These are phyloP conservation scores for Selaginella tamariscina DNA, from an alignment of 75 land plant species.

Conservation along the genomic window DNA sequence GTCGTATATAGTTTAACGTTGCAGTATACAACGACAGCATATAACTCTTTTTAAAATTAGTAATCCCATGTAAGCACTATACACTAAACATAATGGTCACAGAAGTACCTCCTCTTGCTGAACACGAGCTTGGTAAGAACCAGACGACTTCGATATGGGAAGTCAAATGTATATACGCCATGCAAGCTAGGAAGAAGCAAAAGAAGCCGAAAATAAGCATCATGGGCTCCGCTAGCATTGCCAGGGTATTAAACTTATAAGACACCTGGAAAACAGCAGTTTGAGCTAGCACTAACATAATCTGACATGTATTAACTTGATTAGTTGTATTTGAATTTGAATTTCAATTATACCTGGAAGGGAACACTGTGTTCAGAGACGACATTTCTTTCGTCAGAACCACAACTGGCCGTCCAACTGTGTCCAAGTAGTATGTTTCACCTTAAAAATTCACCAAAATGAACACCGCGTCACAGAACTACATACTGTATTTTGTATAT, in stretches of 20 bases:
- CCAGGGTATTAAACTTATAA: slow-evolving; percentile 66
- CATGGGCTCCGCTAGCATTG: slow-evolving; percentile 79
- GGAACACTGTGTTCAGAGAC: slow-evolving; percentile 58
- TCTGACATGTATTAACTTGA: background rate
- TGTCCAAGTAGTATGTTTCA: slow-evolving; percentile 79
- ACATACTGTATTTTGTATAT: background rate
- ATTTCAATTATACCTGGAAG: slow-evolving; percentile 53
- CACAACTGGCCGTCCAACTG: slow-evolving; percentile 67
- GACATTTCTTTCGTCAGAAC: slow-evolving; percentile 69
- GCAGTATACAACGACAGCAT: too few species aligned
- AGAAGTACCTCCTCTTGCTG: slow-evolving; percentile 94
- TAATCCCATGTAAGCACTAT: too few species aligned
- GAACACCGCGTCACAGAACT: background rate
- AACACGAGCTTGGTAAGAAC: slow-evolving; percentile 63
- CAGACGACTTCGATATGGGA: slow-evolving; percentile 75
- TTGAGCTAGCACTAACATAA: background rate
- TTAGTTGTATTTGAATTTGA: background rate
- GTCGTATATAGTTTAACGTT: too few species aligned
- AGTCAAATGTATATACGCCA: slow-evolving; percentile 61
- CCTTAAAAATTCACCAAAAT: slow-evolving; percentile 33
- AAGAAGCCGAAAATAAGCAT: slow-evolving; percentile 75
- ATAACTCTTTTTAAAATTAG: too few species aligned
- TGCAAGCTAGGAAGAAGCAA: slow-evolving; percentile 58
- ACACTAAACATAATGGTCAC: too few species aligned
- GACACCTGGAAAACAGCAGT: slow-evolving; percentile 45